Conservation (phyloP, 768 basidiomycete species). For the Chalciporus pseudorubinellus region DNA sequence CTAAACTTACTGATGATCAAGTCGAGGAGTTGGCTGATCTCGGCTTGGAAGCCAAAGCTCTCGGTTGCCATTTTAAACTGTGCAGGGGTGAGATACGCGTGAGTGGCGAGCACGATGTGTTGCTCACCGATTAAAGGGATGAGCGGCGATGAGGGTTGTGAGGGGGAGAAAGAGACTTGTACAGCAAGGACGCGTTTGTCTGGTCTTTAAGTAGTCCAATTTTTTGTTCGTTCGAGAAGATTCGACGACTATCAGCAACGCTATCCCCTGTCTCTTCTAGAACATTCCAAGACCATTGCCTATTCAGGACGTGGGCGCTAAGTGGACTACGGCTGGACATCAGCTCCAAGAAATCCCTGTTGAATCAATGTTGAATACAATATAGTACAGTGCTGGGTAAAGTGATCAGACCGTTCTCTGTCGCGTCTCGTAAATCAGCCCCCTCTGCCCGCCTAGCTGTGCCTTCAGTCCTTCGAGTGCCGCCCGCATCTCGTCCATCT, state of each 20-base stretch:
- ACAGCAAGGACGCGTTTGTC: slow-evolving; percentile 18
- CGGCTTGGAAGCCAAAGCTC: slow-evolving; percentile 96
- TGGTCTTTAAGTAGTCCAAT: slow-evolving; percentile 36
- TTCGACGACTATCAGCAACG: slow-evolving; percentile 32
- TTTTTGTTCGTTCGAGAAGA: slow-evolving; percentile 41
- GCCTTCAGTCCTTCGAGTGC: slow-evolving; percentile 68
- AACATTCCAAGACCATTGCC: slow-evolving; percentile 36
- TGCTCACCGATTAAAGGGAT: slow-evolving; percentile 16
- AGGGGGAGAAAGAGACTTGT: slow-evolving; percentile 10
- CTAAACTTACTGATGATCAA: slow-evolving; percentile 87
- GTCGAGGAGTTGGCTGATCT: slow-evolving; percentile 98
- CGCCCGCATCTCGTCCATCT: slow-evolving; percentile 63
- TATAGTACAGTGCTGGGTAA: too few relatives aligned
- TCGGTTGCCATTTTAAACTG: slow-evolving; percentile 64
- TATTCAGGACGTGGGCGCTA: slow-evolving; percentile 23
- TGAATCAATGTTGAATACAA: too few relatives aligned
- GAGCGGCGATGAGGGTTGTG: slow-evolving; percentile 10
- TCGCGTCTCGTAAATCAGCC: slow-evolving; percentile 46
- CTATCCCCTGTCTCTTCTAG: slow-evolving; percentile 30
- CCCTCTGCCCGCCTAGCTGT: slow-evolving; percentile 47
- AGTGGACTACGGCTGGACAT: too few relatives aligned
- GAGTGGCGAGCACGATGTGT: neutral
- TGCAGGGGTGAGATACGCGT: slow-evolving; percentile 11
- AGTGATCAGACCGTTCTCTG: slow-evolving; percentile 33
- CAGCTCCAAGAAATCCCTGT: too few relatives aligned